phyloP scores from a whole-genome alignment of 2,329 filamentous ascomycete species.

The Hymenoscyphus repandus region DNA sequence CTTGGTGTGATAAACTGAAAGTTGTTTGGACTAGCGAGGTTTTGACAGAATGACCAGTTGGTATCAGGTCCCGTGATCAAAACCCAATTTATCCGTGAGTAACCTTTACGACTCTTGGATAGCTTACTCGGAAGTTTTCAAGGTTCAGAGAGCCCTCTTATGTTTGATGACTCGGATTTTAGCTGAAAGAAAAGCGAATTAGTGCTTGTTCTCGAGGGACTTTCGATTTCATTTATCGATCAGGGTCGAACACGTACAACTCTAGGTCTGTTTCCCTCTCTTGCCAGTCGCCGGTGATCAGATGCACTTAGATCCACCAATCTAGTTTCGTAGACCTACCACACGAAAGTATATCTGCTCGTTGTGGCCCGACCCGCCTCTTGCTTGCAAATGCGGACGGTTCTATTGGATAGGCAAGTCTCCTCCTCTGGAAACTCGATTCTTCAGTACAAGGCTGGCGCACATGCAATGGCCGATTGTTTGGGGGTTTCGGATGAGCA shows the following conservation, averaged over 20 bases:
- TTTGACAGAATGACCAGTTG: background rate
- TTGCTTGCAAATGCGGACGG: slow-evolving; percentile 6
- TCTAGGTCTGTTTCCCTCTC: background rate
- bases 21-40: background rate
- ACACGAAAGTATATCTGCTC: background rate
- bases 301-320: background rate
- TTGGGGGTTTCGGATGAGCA: background rate
- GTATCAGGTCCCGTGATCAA: background rate
- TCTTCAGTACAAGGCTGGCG: background rate
- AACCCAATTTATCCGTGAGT: background rate
- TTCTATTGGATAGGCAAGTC: slow-evolving; percentile 5
- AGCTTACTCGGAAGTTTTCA: too few relatives aligned
- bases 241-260: slow-evolving; percentile 4
- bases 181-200: too few relatives aligned
- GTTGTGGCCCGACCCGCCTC: background rate
- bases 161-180: too few relatives aligned
- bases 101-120: background rate
- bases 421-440: background rate
- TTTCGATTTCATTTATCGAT: too few relatives aligned
- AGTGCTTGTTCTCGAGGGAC: too few relatives aligned
- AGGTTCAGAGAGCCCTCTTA: too few relatives aligned
- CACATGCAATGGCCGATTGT: background rate
- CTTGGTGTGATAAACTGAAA: too few relatives aligned
- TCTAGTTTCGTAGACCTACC: background rate
- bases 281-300: background rate